These are phyloP conservation scores for Dictyostelium intermedium DNA, from an alignment of 78 protist genomes.

Conservation along the genomic window DNA sequence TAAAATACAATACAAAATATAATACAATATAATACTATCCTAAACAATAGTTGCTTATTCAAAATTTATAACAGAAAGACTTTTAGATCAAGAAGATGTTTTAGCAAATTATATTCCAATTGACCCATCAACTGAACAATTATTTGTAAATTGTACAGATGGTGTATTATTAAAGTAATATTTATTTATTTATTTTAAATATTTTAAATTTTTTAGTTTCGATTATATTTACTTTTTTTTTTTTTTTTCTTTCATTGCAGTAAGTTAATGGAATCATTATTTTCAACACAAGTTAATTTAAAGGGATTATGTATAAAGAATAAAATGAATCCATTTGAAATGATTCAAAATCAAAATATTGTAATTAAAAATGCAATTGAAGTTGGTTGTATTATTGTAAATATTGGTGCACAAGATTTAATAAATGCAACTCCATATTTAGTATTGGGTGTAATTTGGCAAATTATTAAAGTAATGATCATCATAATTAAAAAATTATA, in stretches of 20 bases:
- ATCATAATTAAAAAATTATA: too few species aligned
- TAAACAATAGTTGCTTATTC: slow-evolving; percentile 30
- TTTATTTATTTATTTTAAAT: background rate
- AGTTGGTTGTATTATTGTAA: slow-evolving; percentile 73
- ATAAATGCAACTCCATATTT: slow-evolving; percentile 49
- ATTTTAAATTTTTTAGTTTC: background rate
- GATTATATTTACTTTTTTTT: background rate
- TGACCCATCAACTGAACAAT: slow-evolving; percentile 48
- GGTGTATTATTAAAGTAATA: slow-evolving; percentile 75
- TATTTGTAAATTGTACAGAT: slow-evolving; percentile 51
- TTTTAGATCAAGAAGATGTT: background rate
- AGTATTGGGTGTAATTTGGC: slow-evolving; percentile 71
- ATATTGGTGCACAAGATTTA: slow-evolving; percentile 73
- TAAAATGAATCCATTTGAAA: slow-evolving; percentile 71
- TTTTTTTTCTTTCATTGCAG: background rate
- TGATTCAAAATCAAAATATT: slow-evolving; percentile 67
- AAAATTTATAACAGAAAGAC: slow-evolving; percentile 60
- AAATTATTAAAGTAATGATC: slow-evolving; percentile 52
- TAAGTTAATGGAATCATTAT: slow-evolving; percentile 72
- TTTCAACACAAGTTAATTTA: slow-evolving; percentile 35
- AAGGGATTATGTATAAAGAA: slow-evolving; percentile 49
- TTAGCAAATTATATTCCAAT: slow-evolving; percentile 37
- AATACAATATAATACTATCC: background rate
- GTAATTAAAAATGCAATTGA: slow-evolving; percentile 65
- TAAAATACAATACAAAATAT: background rate